phyloP scores from a whole-genome alignment of 2,329 filamentous ascomycete species.

The Fusarium circinatum region DNA sequence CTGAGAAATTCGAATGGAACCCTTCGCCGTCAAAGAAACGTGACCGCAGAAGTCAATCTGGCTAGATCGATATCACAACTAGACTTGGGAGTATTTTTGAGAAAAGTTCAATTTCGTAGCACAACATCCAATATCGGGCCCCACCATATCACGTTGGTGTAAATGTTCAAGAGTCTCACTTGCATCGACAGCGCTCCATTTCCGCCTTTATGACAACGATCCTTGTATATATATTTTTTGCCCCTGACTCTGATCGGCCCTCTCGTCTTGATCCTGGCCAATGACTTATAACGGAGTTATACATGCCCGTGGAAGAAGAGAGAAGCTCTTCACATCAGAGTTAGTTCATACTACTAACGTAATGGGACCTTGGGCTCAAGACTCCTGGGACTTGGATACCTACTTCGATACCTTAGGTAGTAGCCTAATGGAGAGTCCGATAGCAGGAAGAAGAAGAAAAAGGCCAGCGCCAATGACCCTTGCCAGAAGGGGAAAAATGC shows the following conservation, averaged over 20 bases:
- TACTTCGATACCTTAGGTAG: neutral
- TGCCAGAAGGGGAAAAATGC: constrained; percentile 24
- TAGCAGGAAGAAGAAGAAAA: neutral
- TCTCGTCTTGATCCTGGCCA: constrained; percentile 9
- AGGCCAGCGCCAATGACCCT: constrained; percentile 25
- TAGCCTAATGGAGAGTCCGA: constrained; percentile 6
- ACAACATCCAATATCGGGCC: neutral
- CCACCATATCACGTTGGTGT: neutral
- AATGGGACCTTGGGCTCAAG: neutral
- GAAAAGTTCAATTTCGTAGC: neutral
- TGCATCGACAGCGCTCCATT: constrained; percentile 33
- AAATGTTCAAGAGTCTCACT: constrained; percentile 12
- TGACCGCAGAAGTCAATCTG: neutral
- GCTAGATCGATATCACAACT: neutral
- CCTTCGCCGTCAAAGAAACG: neutral
- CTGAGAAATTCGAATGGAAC: neutral
- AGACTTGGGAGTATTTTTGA: neutral
- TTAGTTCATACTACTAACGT: neutral
- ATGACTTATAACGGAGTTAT: constrained; percentile 14
- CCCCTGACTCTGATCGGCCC: constrained; percentile 36
- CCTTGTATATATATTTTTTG: constrained; percentile 17
- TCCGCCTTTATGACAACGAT: constrained; percentile 24
- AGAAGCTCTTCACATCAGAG: neutral
- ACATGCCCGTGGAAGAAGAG: neutral
- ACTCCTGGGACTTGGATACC: constrained; percentile 2